Evolutionary conservation across 2,329 filamentous ascomycete genomes (phyloP).

Genomic region (Fusarium nygamai): DNA sequence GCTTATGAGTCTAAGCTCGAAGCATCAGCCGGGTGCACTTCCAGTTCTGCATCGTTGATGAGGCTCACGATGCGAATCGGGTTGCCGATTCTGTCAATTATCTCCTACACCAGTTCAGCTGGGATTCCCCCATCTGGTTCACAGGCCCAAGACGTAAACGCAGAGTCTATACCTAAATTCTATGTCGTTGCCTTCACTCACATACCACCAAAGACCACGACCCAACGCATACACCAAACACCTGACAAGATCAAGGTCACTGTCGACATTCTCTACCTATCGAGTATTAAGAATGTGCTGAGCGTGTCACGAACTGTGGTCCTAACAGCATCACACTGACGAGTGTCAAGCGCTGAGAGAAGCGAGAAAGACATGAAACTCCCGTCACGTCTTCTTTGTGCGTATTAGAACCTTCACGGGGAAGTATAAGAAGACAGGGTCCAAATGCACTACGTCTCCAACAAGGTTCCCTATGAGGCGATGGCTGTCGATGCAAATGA

Average conservation of each 20-base stretch:
- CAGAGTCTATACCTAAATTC: constrained; percentile 33
- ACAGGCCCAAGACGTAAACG: constrained; percentile 2
- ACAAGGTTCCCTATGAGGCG: fast-evolving
- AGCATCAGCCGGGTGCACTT: fast-evolving
- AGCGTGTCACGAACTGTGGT: neutral
- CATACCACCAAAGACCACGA: constrained; percentile 57
- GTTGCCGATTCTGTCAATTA: fast-evolving
- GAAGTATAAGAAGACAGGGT: neutral
- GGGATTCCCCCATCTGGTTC: neutral
- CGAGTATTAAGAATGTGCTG: neutral
- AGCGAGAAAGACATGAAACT: neutral
- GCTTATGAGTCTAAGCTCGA: neutral
- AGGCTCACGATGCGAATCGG: neutral
- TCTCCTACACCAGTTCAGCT: neutral
- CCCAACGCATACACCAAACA: constrained; percentile 71
- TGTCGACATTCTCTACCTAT: neutral
- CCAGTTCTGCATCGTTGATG: neutral
- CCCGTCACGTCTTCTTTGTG: neutral
- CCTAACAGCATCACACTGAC: neutral
- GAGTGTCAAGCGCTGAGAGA: neutral
- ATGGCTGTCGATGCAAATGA: neutral
- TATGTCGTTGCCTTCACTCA: constrained; percentile 47
- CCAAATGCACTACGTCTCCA: neutral
- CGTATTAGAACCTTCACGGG: neutral
- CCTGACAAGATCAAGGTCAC: constrained; percentile 33